Conservation (phyloP, 306 rosid genomes). For the Prunus dulcis region DNA sequence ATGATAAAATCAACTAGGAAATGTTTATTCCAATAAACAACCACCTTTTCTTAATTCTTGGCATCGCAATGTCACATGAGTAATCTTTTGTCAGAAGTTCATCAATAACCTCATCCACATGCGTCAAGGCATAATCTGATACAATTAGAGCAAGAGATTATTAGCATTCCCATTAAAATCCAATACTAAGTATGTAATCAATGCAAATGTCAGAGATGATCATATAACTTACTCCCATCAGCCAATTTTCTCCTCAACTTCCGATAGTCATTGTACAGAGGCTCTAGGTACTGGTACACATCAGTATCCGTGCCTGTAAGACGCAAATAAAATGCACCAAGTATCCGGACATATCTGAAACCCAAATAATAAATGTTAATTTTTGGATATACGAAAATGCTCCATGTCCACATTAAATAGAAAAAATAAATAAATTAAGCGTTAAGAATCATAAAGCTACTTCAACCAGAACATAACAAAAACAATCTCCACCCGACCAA, state of each 20-base stretch:
- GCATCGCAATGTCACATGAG: constrained; percentile 92
- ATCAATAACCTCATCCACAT: constrained; percentile 96
- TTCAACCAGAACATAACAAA: neutral
- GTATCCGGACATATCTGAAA: constrained; percentile 77
- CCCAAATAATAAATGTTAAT: neutral
- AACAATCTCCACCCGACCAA: neutral
- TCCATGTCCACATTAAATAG: neutral
- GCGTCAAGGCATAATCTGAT: constrained; percentile 74
- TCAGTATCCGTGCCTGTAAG: constrained; percentile 85
- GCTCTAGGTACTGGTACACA: constrained; percentile 85
- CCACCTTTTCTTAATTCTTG: constrained; percentile 84
- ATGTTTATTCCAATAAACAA: neutral
- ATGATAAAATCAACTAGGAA: neutral
- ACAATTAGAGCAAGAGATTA: constrained; percentile 18
- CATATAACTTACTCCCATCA: constrained; percentile 70
- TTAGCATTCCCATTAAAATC: neutral
- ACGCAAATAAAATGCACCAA: constrained; percentile 91
- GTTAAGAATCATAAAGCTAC: neutral
- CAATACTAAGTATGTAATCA: neutral
- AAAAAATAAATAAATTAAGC: neutral
- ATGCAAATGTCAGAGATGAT: neutral
- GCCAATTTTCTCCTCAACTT: constrained; percentile 63
- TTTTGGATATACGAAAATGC: neutral
- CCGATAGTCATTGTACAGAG: constrained; percentile 81
- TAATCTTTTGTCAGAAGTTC: constrained; percentile 88